These are phyloP conservation scores for Codiaeum variegatum DNA, from an alignment of 441 rosid genomes.

Conservation along the genomic window DNA sequence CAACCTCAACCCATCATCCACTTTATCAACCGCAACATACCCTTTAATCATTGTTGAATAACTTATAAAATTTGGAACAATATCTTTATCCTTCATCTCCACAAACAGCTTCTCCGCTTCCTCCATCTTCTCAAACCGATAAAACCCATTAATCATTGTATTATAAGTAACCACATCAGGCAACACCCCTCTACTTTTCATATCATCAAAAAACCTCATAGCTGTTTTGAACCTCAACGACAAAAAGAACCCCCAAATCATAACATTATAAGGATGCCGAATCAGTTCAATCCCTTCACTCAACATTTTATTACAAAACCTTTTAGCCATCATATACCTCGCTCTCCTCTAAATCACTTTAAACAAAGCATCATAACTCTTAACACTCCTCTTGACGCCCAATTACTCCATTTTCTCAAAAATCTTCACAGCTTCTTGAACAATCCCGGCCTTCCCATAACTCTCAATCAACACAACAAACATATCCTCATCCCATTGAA, in stretches of 20 bases:
- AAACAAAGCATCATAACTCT: constrained; percentile 67
- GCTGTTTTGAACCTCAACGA: constrained; percentile 71
- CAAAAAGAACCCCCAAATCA: constrained; percentile 91
- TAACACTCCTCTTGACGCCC: constrained; percentile 66
- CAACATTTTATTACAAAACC: constrained; percentile 73
- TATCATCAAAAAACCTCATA: constrained; percentile 70
- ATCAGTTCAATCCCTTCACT: constrained; percentile 71
- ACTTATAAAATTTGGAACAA: constrained; percentile 66
- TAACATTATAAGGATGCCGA: constrained; percentile 64
- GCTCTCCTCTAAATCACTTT: constrained; percentile 79
- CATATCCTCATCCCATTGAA: constrained; percentile 82
- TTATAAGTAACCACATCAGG: constrained; percentile 74
- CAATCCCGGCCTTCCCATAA: constrained; percentile 78
- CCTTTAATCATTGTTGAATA: constrained; percentile 91
- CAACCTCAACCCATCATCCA: constrained; percentile 64
- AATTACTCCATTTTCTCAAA: constrained; percentile 71
- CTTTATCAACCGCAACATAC: constrained; percentile 48
- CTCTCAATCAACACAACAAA: constrained; percentile 66
- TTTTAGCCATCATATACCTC: constrained; percentile 90
- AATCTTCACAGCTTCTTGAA: constrained; percentile 88
- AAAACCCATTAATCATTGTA: constrained; percentile 70
- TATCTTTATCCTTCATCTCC: constrained; percentile 77
- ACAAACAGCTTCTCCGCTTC: constrained; percentile 83
- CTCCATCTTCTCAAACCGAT: constrained; percentile 68
- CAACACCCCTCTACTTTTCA: constrained; percentile 59